Base-by-base conservation (phyloP, 805 yeast genomes). In the Suhomyces canberraensis region DNA sequence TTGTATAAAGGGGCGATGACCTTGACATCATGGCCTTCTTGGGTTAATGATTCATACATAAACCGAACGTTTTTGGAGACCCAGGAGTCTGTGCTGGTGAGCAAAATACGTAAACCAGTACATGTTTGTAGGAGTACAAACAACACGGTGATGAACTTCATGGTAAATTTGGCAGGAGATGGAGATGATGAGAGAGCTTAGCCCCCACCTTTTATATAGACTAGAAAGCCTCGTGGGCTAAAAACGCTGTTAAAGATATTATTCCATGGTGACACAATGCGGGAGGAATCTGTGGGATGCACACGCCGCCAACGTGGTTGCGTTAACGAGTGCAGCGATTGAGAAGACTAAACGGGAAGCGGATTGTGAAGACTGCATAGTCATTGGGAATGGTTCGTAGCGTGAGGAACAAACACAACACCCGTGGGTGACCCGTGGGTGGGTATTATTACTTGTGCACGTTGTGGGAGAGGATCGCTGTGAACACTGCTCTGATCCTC, bases 31-130 rank as follows among this genome's bases (percentile, higher is more conserved):
- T 65, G 71, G 28, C 58, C 57, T 9, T 48, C 51, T 2, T 46
- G 49, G 14, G 40, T 38, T n/a, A 64, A 46, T 3, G 51, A 47
- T 1, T 52, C 39, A 39, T 60, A 53, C 24, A 65, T 42, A 22
- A 44, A 46, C 11, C 70, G 45, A 13, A 54, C 42, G 41, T 64
- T 61, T 36, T 58, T 64, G 11, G 63, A 50, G 8, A 61, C 69
- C 71, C 71, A 65, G 4, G 61, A 53, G 41, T 64, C 69, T 3
- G 64, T 51, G 18, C 61, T 45, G 4, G 67, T 44, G 17, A 65
- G 26, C 15, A 64, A 39, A 16, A 64, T 58, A 32, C 26, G 19
- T 16, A 16, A 16, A 11, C 22, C 35, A n/a, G 35, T 8, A 17
- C 29, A 32, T 4, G 35, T 24, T 7, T 32, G 28, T 9, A 32